These are phyloP conservation scores for Kluyveromyces siamensis DNA, from an alignment of 805 yeast species.

Conservation along the genomic window DNA sequence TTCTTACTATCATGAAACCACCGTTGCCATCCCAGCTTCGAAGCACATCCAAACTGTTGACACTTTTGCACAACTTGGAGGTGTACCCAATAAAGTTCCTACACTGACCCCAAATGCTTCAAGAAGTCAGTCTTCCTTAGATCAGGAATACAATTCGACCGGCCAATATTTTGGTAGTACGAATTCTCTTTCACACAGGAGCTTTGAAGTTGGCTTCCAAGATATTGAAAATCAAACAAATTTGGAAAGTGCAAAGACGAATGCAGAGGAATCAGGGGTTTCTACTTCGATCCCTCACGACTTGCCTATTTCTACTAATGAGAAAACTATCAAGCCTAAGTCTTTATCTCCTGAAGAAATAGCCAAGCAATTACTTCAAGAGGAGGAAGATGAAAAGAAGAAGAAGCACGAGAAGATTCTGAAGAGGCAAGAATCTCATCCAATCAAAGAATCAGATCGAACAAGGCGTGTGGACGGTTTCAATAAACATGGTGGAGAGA, in stretches of 20 bases:
- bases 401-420: slow-evolving; percentile 8
- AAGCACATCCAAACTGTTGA: slow-evolving; percentile 7
- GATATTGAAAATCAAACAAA: neutral
- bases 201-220: neutral
- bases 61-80: slow-evolving; percentile 35
- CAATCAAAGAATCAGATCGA: neutral
- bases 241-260: neutral
- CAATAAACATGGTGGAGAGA: neutral
- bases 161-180: neutral
- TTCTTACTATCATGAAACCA: slow-evolving; percentile 19
- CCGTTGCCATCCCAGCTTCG: slow-evolving; percentile 19
- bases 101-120: neutral
- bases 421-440: slow-evolving; percentile 1
- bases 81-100: neutral
- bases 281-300: slow-evolving; percentile 36
- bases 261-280: neutral
- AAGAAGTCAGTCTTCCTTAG: neutral
- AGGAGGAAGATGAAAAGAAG: slow-evolving; percentile 6
- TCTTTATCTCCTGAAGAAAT: slow-evolving; percentile 29
- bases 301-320: slow-evolving; percentile 72
- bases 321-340: slow-evolving; percentile 61
- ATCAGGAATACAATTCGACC: neutral
- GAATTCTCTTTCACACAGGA: neutral
- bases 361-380: slow-evolving; percentile 6
- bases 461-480: neutral